Evolutionary conservation across 257 asterid species (phyloP), one percentile per base, ranked within the genome.

Genomic region (Lycium ferocissimum): DNA sequence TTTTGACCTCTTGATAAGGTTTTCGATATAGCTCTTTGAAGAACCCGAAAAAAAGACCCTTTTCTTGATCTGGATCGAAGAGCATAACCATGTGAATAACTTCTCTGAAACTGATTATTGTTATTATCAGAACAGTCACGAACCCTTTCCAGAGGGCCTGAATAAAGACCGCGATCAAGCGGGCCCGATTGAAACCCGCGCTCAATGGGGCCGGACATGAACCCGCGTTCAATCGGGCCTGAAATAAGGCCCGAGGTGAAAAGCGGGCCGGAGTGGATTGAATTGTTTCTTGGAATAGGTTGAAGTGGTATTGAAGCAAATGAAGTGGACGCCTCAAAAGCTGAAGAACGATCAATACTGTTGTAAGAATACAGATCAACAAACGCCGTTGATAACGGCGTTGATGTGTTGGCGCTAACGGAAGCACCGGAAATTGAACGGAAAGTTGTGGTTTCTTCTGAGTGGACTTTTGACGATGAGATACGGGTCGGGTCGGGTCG

Each of bases 401-500:
- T 95, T 5, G 98, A 94, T 9, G 99, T 88, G 90, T 95, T 95
- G 86, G 99, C 99, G 79, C 97, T 93, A 22, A 95, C 96, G 82
- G 99, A 90, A 61, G 99, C 98, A 76, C 99, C 99, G 86, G 98
- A 95, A 53, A 95, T 95, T 13, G 98, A 92, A 88, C 81, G 85
- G 81, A 95, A 94, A 84, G 94, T 86, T 72, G 98, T 90, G 83
- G 83, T 81, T 66, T 88, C 92, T 75, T 93, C 95, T 1, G 95
- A 90, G 84, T 93, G 89, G 83, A 95, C 93, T 84, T 93, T 93
- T 11, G 98, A 91, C 20, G 95, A 89, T 1, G 97, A 88, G 0
- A 89, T 84, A 6, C 90, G 90, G 33, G 91, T 45, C 88, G 81
- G 85, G 37, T 95, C 97, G 78, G 99, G 98, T 0, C 98, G 92